Conservation (phyloP, 2,329 filamentous ascomycete genomes). For the Macroventuria anomochaeta region DNA sequence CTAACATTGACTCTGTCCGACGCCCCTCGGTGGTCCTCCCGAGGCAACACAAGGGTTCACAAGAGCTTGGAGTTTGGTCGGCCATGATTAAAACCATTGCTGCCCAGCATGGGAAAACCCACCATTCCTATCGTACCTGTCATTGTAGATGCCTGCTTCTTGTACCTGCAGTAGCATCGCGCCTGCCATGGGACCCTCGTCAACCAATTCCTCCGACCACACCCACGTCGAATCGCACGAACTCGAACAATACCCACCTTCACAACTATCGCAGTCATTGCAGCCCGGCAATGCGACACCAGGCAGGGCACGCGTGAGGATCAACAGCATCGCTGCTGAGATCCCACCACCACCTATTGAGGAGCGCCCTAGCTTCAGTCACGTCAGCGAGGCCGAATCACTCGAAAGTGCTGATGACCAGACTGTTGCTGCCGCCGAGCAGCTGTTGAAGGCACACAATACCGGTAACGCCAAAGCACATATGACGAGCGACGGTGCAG, state of each 20-base stretch:
- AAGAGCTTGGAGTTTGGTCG: slow-evolving; percentile 1
- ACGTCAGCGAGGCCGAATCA: slow-evolving; percentile 22
- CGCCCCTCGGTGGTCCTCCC: background rate
- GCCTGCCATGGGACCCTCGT: slow-evolving; percentile 26
- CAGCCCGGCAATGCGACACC: slow-evolving; percentile 20
- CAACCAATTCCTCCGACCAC: slow-evolving; percentile 20
- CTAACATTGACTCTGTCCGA: slow-evolving; percentile 9
- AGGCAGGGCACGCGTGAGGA: slow-evolving; percentile 31
- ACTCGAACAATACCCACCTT: slow-evolving; percentile 1
- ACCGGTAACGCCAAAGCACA: slow-evolving; percentile 7
- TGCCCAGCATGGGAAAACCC: background rate
- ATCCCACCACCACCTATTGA: slow-evolving; percentile 18
- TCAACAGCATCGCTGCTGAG: slow-evolving; percentile 37
- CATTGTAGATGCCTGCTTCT: background rate
- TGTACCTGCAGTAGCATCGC: slow-evolving; percentile 10
- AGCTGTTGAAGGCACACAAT: slow-evolving; percentile 31
- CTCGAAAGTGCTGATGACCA: slow-evolving; percentile 18
- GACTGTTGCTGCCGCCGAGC: slow-evolving; percentile 29
- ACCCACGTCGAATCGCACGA: slow-evolving; percentile 16
- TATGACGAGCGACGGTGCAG: slow-evolving; percentile 2
- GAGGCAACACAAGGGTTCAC: slow-evolving; percentile 1
- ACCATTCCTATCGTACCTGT: background rate
- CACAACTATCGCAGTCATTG: slow-evolving; percentile 17
- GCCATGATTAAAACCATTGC: slow-evolving; percentile 1
- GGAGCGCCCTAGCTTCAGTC: slow-evolving; percentile 21